Evolutionary conservation across 2,329 filamentous ascomycete genomes (phyloP), one percentile per base, ranked within the genome.

Genomic region (Dactylellina parvicollis): DNA sequence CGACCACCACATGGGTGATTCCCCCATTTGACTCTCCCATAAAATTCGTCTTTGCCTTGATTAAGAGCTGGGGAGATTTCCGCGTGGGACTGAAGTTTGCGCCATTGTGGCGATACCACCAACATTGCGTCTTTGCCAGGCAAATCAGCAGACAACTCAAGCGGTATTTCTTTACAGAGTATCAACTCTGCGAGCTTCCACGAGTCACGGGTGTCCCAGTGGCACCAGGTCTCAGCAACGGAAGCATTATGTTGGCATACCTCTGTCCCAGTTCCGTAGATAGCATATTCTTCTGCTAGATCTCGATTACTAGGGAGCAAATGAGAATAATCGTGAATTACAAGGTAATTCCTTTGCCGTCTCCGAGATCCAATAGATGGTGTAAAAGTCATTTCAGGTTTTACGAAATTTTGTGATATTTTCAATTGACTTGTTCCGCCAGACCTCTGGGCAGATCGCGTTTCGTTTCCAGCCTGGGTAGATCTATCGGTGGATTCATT

Each of bases 171-270:
- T 76, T 91, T 90, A 75, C 88, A 88, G 47, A 98, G 82, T 4
- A 98, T 84, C 67, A 97, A 83, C 16, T 87, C 89, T 61, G 92
- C 84, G 75, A 97, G 89, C 52, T 86, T 87, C 95, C 95, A 99
- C 4, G 96, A 86, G 76, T 92, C 87, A 24, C 90, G 89, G 28
- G 96, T 81, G 75, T 96, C 91, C 12, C 84, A 80, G 75, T 87
- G 86, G 3, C 89, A 91, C 76, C 90, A 85, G 75, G 87, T 88
- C 76, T 88, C 85, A 7, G 94, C 93, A 47, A 96, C 88, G 0
- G 82, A 82, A 7, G 92, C 91, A 80, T 99, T 99, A 77, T 96
- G 90, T 46, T 86, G 84, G 80, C 94, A 98, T 2, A 96, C 88
- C 36, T 90, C 86, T n/a, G 88, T 86, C 0, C 90, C 90, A 73